Base-by-base conservation (phyloP, 805 yeast species). In the Maudiozyma turicensis region DNA sequence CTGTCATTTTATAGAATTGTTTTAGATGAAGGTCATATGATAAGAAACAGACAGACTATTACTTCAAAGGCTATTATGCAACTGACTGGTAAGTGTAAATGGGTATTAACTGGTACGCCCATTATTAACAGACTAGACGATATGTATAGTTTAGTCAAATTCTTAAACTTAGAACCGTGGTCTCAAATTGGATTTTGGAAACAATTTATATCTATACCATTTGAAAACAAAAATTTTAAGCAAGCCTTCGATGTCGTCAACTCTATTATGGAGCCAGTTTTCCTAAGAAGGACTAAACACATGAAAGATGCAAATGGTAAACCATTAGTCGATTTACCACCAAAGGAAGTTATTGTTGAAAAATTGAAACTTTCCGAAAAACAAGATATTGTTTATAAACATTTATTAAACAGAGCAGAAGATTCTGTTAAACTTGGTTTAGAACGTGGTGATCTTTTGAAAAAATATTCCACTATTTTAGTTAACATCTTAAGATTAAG, bases 41-140 rank as follows among this genome's bases (percentile, higher is more conserved):
- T 90, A 50, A 73, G 95, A 59, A 90, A 89, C 63, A 72, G 90
- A 58, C 69, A 76, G 43, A 81, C 95, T 1, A 82, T 82, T 50
- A 83, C 95, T 0, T 81, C 96, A 0, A 82, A 81, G 54, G 84
- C 97, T 0, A 75, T 89, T 7, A 79, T 77, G 64, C 84, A 77
- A 26, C 60, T 90, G n/a, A 58, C 67, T 8, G 80, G 86, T 57
- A 70, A 73, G 15, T 72, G 93, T 45, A 79, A 80, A 52, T 90
- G 98, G 98, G 72, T 84, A 3, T 70, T 91, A 44, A 88, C 97
- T 0, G 98, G 98, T 7, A 90, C 98, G 0, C 97, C 98, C 0
- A 86, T 90, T 31, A 84, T 89, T 39, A 90, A 90, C 64, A 70
- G 90, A 53, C 70, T 91, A 8, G 97, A 91, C 63, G 98, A 91